Percentiles rank a stretch among this genome's conserved stretches.
Conservation (phyloP, 2,329 filamentous ascomycete species). For the Epichloe sibirici region DNA sequence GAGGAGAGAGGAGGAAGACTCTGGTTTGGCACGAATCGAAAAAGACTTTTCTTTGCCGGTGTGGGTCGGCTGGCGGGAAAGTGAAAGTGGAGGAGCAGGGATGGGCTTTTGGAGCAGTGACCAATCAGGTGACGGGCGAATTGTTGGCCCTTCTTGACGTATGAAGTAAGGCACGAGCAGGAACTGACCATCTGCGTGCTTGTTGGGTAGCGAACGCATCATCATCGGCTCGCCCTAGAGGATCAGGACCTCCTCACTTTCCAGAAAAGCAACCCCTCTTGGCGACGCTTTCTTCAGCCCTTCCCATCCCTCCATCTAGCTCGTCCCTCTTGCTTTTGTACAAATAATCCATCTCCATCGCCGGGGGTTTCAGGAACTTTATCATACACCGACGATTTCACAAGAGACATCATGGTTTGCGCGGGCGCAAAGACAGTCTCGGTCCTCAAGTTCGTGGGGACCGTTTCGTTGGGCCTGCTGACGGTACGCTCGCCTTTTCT, state of each 20-base stretch:
- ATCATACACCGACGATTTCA: background rate
- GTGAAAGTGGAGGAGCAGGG: background rate
- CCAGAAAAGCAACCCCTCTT: background rate
- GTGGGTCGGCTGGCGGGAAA: background rate
- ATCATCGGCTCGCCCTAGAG: background rate
- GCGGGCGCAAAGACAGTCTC: constrained; percentile 46
- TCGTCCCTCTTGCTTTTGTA: background rate
- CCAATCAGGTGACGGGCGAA: background rate
- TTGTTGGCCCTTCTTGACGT: background rate
- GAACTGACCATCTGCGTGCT: background rate
- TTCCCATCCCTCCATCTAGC: background rate
- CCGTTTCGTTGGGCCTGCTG: constrained; percentile 74
- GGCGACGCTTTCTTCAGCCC: background rate
- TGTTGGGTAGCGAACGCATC: background rate
- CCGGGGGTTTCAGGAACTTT: background rate
- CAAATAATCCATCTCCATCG: background rate
- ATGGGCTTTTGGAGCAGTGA: background rate
- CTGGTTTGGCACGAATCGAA: background rate
- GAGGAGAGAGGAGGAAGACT: background rate
- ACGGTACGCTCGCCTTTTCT: constrained; percentile 47
- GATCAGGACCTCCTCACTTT: background rate
- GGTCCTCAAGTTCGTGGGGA: constrained; percentile 84
- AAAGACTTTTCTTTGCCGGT: background rate
- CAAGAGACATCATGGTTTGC: constrained; percentile 40
- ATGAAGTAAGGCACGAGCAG: background rate